Base-by-base conservation (phyloP, 257 asterid genomes). In the Plantago elongata region DNA sequence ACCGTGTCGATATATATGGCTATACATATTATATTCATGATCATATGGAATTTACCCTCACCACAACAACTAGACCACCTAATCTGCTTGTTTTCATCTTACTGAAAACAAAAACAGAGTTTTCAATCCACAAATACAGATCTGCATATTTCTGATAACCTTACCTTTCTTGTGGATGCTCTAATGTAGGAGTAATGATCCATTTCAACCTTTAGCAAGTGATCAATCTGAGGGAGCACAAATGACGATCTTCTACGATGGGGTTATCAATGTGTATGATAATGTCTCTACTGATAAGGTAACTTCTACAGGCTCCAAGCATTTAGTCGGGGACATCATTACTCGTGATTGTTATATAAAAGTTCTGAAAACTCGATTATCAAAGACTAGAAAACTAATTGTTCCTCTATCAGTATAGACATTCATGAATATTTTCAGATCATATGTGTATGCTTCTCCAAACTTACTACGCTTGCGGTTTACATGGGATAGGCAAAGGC, bases 201-300 rank as follows among this genome's bases (percentile, higher is more conserved):
- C 61, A 13, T 10, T 22, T 60, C 22, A 12, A 14, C 16, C 37
- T 51, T 27, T 18, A 27, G 47, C 48, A 18, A 44, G 14, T 16
- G 69, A 54, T 13, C 42, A 54, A 42, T 43, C 61, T 27, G 7
- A 60, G 37, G 62, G 57, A 27, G 62, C 54, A 11, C 67, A 60
- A 50, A 40, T 68, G 22, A 68, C 72, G 27, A 60, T 60, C 11
- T 60, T 68, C 61, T 68, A 68, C 10, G 47, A 43, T 9, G 72
- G 72, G 17, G 45, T 37, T 68, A 12, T 60, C 45, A 49, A 51
- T 14, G 57, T 60, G 13, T 68, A 51, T 44, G 62, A 51, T 17
- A 44, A 51, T 51, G 72, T 68, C 54, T 60, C 72, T 44, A 15
- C 16, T 60, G 67, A 68, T 5, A 43, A 68, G 72, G 72, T 60